Evolutionary conservation across 2,329 filamentous ascomycete species (phyloP), one percentile per base, ranked within the genome.

Genomic region (Xylaria sp.): DNA sequence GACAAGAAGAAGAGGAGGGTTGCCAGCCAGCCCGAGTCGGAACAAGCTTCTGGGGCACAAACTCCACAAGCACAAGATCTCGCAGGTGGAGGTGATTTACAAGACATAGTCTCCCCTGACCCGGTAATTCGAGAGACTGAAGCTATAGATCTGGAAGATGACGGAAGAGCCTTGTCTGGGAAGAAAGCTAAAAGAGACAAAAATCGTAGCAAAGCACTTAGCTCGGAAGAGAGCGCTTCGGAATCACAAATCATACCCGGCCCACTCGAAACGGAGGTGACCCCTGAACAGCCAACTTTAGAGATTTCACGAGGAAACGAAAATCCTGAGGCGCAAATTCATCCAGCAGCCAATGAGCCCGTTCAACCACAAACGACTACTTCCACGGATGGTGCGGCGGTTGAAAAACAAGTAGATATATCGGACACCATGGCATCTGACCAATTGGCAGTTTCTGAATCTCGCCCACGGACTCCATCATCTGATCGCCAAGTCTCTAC

Each of bases 1-100:
- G 74, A 78, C 65, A 80, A 80, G 74, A 81, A 80, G 76, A 80
- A 72, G 77, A 81, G 78, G 72, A 76, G 79, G 66, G 48, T 71
- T 61, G 62, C 73, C 23, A 62, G 52, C 44, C 69, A 72, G 50
- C 23, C 70, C 15, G 76, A 76, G n/a, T 69, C 68, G n/a, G 74
- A 74, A 60, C 31, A 69, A 64, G 37, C 34, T 41, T 73, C 71
- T 28, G 71, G 58, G 41, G 55, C 25, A 31, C 72, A 73, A 60
- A 73, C 65, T 48, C 69, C 72, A 9, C 52, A 62, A 39, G 57
- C 54, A 63, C 66, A 72, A 70, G 63, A 71, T 51, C 28, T 39
- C 34, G 66, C 57, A 39, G n/a, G 23, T 23, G 54, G 50, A 23
- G 46, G 37, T 20, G 65, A 61, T 39, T 23, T 44, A 23, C 64